Evolutionary conservation across 148 eudicot genomes (phyloP), one percentile per base, ranked within the genome.

Genomic region (Chenopodium suecicum): DNA sequence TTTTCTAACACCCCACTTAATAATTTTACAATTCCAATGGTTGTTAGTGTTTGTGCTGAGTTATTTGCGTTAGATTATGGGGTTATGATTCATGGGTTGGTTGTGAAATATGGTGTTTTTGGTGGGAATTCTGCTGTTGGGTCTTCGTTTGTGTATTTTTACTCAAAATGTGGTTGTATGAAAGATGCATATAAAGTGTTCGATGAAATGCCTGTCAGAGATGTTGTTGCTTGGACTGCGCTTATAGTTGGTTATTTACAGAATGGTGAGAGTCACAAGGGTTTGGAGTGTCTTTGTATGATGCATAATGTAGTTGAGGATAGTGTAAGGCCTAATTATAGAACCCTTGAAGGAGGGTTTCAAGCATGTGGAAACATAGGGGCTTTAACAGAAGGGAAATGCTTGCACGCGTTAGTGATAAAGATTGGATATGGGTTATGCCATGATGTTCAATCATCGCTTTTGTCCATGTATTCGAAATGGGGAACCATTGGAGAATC

Each of bases 321-420:
- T 68, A 56, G 69, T 27, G 90, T 84, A 83, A 82, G 86, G 75
- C 93, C 92, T 37, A 93, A 93, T 88, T 76, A 80, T 66, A 85
- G 97, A 76, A 93, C 93, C n/a, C 78, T 93, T 37, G 91, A 88
- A 88, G 94, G 90, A 11, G 95, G 97, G 22, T 88, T 93, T 75
- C 89, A 86, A 85, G 94, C 94, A 7, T 91, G 93, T 84, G 92
- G 86, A 58, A 75, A 91, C 82, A 77, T 90, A 86, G 88, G 87
- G 74, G 89, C 80, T 41, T 82, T 89, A 85, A 41, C 8, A 34
- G 89, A 86, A 81, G 95, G 95, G 65, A 88, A 70, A 75, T 90
- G 92, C 75, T 88, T 93, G 77, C 97, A 93, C 65, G 87, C 86
- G 22, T 85, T 92, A 27, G 89, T 86, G 9, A 47, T 90, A 19